Conservation (phyloP, 257 asterid genomes). For the Ajuga chamaepitys region DNA sequence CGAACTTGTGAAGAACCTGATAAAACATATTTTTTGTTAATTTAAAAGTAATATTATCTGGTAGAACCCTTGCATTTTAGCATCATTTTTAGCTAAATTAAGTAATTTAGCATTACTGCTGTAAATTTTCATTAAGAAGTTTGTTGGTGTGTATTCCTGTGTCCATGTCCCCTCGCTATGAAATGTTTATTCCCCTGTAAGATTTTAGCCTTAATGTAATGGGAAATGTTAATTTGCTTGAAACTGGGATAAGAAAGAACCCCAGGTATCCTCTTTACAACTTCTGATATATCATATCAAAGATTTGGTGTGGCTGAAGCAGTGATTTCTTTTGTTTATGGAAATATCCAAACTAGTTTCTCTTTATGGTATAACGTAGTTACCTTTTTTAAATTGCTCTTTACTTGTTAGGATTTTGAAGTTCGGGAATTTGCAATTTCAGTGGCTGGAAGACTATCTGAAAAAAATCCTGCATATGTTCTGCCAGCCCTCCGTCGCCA, state of each 20-base stretch:
- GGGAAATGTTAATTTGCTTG: not conserved
- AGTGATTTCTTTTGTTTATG: constrained; percentile 6
- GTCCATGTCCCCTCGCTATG: not conserved
- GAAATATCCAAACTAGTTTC: constrained; percentile 4
- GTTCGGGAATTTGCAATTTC: constrained; percentile 92
- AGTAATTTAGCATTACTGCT: not conserved
- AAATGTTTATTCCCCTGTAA: not conserved
- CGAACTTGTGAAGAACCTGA: not conserved
- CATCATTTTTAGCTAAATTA: not conserved
- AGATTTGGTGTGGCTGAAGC: not conserved
- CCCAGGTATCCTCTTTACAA: constrained; percentile 1
- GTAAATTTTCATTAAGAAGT: not conserved
- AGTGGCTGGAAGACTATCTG: constrained; percentile 95
- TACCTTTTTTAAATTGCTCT: constrained; percentile 16
- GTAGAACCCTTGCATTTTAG: not conserved
- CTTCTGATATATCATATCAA: not conserved
- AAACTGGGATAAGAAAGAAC: constrained; percentile 7
- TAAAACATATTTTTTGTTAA: not conserved
- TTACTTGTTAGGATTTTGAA: constrained; percentile 56
- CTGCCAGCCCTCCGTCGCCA: constrained; percentile 99
- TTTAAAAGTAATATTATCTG: not conserved
- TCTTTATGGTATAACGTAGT: constrained; percentile 2
- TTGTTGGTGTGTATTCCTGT: not conserved
- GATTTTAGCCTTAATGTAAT: not conserved
- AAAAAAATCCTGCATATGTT: constrained; percentile 97